phyloP scores from a whole-genome alignment of 306 rosid species.

The Lotus japonicus region DNA sequence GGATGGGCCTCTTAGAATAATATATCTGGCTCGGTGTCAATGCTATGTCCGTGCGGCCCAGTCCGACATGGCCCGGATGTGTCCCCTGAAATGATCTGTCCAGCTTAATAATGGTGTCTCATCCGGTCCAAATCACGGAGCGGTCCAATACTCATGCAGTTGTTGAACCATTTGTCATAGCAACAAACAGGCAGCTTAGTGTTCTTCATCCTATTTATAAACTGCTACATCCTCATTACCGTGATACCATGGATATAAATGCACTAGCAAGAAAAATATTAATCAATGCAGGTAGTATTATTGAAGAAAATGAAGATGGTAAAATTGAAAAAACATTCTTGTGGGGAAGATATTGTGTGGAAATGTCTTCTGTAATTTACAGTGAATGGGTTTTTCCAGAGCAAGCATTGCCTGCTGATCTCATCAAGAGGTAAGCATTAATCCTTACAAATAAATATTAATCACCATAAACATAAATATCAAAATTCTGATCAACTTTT shows the following conservation, averaged over 20 bases:
- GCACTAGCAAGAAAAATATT: slow-evolving; percentile 21
- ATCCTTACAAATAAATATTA: too few relatives aligned
- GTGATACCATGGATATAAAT: slow-evolving; percentile 38
- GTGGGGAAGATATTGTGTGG: slow-evolving; percentile 18
- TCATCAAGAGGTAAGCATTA: slow-evolving; percentile 24
- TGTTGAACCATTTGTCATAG: slow-evolving; percentile 55
- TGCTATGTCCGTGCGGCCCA: too few relatives aligned
- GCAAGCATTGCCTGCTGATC: slow-evolving; percentile 35
- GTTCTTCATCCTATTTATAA: slow-evolving; percentile 34
- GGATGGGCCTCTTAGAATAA: too few relatives aligned
- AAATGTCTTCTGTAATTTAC: slow-evolving; percentile 26
- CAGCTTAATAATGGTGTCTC: too few relatives aligned
- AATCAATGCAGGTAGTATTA: slow-evolving; percentile 24
- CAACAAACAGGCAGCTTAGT: slow-evolving; percentile 35
- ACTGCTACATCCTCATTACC: slow-evolving; percentile 31
- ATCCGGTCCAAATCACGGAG: too few relatives aligned
- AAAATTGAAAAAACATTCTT: slow-evolving; percentile 29
- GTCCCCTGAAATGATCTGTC: too few relatives aligned
- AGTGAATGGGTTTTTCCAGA: slow-evolving; percentile 35
- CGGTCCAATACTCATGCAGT: slow-evolving; percentile 80
- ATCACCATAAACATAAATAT: too few relatives aligned
- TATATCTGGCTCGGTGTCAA: too few relatives aligned
- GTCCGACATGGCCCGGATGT: too few relatives aligned
- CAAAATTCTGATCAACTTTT: too few relatives aligned
- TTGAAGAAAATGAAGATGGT: too few relatives aligned